phyloP scores from a whole-genome alignment of 805 yeast species.

The Yamadazyma kitorensis region DNA sequence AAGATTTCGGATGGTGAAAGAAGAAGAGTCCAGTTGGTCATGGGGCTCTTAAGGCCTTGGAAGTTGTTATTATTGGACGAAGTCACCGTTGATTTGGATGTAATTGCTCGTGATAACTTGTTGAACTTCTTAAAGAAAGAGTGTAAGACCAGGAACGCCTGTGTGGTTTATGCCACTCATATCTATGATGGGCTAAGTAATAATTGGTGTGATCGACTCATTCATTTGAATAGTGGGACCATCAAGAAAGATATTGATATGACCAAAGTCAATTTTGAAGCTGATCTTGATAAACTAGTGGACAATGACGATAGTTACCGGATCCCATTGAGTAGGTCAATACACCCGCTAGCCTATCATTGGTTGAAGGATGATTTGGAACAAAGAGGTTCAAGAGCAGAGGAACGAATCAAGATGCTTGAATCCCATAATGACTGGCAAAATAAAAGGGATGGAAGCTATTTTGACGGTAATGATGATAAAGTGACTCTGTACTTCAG shows the following conservation, averaged over 20 bases:
- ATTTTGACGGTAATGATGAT: slow-evolving; percentile 44
- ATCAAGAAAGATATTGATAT: slow-evolving; percentile 37
- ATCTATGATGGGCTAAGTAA: slow-evolving; percentile 90
- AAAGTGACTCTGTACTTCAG: slow-evolving; percentile 49
- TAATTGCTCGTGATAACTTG: slow-evolving; percentile 76
- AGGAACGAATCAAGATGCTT: slow-evolving; percentile 35
- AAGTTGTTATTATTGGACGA: slow-evolving; percentile 84
- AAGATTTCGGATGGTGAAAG: slow-evolving; percentile 93
- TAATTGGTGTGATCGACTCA: slow-evolving; percentile 79
- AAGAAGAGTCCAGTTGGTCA: slow-evolving; percentile 86
- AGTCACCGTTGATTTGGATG: slow-evolving; percentile 96
- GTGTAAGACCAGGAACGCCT: slow-evolving; percentile 63
- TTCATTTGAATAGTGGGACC: slow-evolving; percentile 73
- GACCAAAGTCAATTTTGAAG: slow-evolving; percentile 23
- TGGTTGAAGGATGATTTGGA: slow-evolving; percentile 60
- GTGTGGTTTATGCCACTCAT: slow-evolving; percentile 92
- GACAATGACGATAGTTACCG: slow-evolving; percentile 21
- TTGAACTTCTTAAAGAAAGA: slow-evolving; percentile 71
- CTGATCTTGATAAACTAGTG: slow-evolving; percentile 3
- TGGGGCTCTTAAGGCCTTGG: slow-evolving; percentile 95
- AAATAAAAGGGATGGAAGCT: slow-evolving; percentile 34
- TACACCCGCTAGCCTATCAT: slow-evolving; percentile 70
- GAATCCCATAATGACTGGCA: slow-evolving; percentile 57
- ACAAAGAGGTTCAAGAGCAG: slow-evolving; percentile 54
- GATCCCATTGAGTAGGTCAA: slow-evolving; percentile 46